Conservation (phyloP, 2,329 filamentous ascomycete genomes). For the Onygena corvina region DNA sequence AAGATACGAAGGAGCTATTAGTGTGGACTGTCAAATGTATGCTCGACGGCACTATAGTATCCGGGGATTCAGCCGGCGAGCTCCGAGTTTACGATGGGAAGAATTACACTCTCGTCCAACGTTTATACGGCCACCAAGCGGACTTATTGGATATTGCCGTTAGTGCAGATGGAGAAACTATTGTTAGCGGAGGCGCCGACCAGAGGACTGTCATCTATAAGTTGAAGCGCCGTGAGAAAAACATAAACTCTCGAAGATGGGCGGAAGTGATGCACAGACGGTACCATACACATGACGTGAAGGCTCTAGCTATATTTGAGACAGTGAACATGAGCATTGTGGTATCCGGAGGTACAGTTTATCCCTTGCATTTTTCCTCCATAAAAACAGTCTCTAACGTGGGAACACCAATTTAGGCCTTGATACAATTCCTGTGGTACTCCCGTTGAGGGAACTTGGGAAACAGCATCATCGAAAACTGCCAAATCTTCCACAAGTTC, state of each 20-base stretch:
- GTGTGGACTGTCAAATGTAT: constrained; percentile 90
- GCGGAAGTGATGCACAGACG: constrained; percentile 71
- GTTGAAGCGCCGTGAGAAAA: constrained; percentile 39
- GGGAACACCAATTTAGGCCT: constrained; percentile 46
- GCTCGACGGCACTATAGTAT: constrained; percentile 78
- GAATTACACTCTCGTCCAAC: constrained; percentile 77
- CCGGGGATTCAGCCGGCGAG: constrained; percentile 88
- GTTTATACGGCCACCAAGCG: constrained; percentile 74
- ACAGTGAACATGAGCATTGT: constrained; percentile 70
- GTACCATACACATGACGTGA: constrained; percentile 90
- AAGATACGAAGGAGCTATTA: constrained; percentile 71
- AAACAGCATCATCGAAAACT: constrained; percentile 71
- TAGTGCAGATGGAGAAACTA: constrained; percentile 64
- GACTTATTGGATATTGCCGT: constrained; percentile 82
- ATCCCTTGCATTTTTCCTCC: not conserved
- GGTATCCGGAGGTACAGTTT: constrained; percentile 67
- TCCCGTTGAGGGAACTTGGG: constrained; percentile 65
- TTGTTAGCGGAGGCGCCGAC: constrained; percentile 88
- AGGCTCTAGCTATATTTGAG: constrained; percentile 85
- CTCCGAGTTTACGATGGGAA: constrained; percentile 88
- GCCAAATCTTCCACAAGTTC: constrained; percentile 68
- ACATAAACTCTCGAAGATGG: constrained; percentile 56
- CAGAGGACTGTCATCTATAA: constrained; percentile 74
- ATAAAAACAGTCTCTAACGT: not conserved
- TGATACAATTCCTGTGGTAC: constrained; percentile 69